Base-by-base conservation (phyloP, 352 stramenopile species). In the Phytophthora brassicae region DNA sequence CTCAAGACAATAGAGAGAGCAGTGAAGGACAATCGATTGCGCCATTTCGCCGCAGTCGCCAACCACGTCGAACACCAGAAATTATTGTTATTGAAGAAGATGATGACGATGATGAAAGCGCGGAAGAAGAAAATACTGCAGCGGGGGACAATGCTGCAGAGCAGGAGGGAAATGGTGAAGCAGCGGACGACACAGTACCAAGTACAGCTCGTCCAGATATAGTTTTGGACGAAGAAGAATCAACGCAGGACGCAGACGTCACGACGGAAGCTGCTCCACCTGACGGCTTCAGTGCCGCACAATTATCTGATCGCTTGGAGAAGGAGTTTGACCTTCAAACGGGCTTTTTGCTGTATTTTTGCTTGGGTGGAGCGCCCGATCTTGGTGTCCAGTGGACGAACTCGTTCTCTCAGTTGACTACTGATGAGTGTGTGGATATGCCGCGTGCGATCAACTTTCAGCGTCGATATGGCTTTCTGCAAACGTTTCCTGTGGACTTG, bases 41-140 rank as follows among this genome's bases (percentile, higher is more conserved):
- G 41, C 52, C 29, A 28, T 63, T 50, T 45, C 68, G 68, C 35
- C 68, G 68, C 20, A 75, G 47, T 47, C 71, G 77, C 26, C 69
- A 74, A 24, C 23, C 53, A 22, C 68, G 64, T 0, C 60, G 56
- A 24, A 53, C 44, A 14, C 57, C 65, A 36, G 77, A 90, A 42
- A 68, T 90, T 42, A 90, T 90, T 45, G 70, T 90, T 24, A 90
- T 90, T 70, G 80, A 90, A 70, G 77, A 86, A 17, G 60, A 77
- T 4, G 60, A 61, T 13, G 52, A 60, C 12, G 51, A 53, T 23
- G 29, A 53, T 0, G 45, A 54, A 16, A 29, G 35, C 8, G 33
- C 48, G 5, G 17, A 82, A 48, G 70, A 74, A 16, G 72, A 75
- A 5, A 68, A 75, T 16, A 68, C 67, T 16, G 72, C 74, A 2